A percentile compares a stretch with the other conserved stretches of the same genome.
Evolutionary conservation across 2,329 filamentous ascomycete genomes (phyloP).

Genomic region (Aspergillus fumigatus): DNA sequence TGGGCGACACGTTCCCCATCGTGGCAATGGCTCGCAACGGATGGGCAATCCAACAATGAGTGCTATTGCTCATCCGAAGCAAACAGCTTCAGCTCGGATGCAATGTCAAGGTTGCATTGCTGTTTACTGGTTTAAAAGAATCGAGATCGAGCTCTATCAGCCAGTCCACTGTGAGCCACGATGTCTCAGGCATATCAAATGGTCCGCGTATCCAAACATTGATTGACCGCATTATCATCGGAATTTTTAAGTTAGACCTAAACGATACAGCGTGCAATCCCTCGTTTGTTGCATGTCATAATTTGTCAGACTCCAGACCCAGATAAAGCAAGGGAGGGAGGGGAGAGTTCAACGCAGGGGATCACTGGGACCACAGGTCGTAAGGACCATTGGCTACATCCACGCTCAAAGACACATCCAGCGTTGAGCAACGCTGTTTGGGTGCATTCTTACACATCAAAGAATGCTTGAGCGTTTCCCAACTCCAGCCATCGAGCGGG

Average conservation of each 20-base stretch:
- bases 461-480: not conserved
- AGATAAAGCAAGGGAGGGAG: conserved; percentile 4
- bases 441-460: not conserved
- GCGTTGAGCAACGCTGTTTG: not conserved
- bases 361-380: not conserved
- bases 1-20: conserved; percentile 29
- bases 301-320: not conserved
- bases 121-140: not conserved
- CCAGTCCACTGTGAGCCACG: not conserved
- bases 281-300: not conserved
- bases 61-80: not conserved
- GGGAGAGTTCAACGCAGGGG: conserved; percentile 7
- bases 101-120: not conserved
- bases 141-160: not conserved
- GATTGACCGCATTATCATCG: not conserved
- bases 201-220: not conserved
- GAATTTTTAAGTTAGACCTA: not conserved
- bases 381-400: not conserved
- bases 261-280: not conserved
- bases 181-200: not conserved
- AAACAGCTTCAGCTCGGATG: not conserved
- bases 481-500: not conserved
- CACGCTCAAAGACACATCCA: not conserved
- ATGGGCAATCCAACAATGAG: not conserved
- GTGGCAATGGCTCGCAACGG: not conserved